These are phyloP conservation scores for Suhomyces faveliae DNA, from an alignment of 805 yeast species.

Conservation along the genomic window DNA sequence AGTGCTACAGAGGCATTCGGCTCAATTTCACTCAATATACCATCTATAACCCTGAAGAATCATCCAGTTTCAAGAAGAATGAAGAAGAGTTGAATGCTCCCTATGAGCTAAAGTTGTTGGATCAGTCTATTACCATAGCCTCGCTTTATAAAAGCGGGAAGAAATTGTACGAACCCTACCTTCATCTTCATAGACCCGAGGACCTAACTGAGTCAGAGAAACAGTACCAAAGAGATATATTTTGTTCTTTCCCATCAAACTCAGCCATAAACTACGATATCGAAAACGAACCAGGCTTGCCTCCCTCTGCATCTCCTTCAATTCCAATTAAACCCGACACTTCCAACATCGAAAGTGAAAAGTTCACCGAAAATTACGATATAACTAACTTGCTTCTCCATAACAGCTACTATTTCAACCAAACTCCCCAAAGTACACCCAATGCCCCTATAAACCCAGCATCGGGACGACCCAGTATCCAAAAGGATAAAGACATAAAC, in stretches of 20 bases:
- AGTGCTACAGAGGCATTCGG: constrained; percentile 47
- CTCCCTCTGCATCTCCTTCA: background rate
- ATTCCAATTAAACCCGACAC: background rate
- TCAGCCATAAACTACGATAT: background rate
- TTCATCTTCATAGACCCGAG: constrained; percentile 27
- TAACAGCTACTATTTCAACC: constrained; percentile 11
- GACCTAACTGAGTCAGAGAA: constrained; percentile 35
- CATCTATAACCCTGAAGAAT: constrained; percentile 32
- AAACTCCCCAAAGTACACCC: background rate
- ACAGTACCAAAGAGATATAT: constrained; percentile 24
- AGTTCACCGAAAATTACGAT: constrained; percentile 23
- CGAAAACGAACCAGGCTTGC: background rate
- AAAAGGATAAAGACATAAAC: background rate
- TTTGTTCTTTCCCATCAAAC: constrained; percentile 12
- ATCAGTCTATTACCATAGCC: constrained; percentile 45
- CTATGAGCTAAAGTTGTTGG: constrained; percentile 27
- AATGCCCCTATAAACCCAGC: too few species aligned
- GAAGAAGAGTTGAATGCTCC: background rate
- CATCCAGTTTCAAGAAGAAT: constrained; percentile 7
- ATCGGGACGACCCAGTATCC: background rate
- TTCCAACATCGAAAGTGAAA: constrained; percentile 9
- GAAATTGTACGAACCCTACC: constrained; percentile 29
- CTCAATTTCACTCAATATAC: constrained; percentile 45
- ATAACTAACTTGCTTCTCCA: constrained; percentile 26
- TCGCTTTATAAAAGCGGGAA: constrained; percentile 37